A percentile compares a stretch with the other conserved stretches of the same genome.
Evolutionary conservation across 768 basidiomycete genomes (phyloP).

Genomic region (Suillus fuscotomentosus): DNA sequence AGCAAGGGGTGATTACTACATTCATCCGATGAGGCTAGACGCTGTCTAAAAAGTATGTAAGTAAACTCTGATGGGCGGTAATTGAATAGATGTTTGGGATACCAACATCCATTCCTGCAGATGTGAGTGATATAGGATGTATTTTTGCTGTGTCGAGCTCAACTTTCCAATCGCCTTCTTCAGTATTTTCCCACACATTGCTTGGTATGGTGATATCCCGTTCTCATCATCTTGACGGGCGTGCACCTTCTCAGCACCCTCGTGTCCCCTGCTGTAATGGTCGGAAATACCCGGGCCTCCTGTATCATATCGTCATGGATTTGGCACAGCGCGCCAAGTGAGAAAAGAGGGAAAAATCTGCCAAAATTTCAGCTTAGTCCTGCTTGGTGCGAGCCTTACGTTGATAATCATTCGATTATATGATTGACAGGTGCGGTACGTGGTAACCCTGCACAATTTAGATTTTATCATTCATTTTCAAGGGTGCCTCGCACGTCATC

Average conservation of each 20-base stretch:
- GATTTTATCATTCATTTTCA: neutral
- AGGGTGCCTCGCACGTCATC: neutral
- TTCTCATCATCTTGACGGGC: neutral
- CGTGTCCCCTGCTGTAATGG: too few relatives aligned
- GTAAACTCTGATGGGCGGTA: neutral
- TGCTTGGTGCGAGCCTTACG: neutral
- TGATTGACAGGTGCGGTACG: neutral
- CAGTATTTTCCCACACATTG: neutral
- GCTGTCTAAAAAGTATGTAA: neutral
- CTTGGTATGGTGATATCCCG: neutral
- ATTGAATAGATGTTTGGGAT: neutral
- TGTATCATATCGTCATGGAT: neutral
- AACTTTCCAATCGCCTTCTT: neutral
- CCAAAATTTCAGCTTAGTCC: neutral
- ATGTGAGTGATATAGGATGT: neutral
- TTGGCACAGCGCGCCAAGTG: neutral
- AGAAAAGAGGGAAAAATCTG: neutral
- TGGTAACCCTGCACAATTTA: neutral
- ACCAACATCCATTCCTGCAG: neutral
- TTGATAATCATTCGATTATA: neutral
- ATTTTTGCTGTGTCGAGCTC: neutral
- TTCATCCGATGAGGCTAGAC: neutral
- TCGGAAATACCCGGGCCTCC: neutral
- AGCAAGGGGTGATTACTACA: neutral
- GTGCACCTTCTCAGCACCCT: neutral